phyloP scores from a whole-genome alignment of 148 eudicot genomes.

The Spergularia bocconei region DNA sequence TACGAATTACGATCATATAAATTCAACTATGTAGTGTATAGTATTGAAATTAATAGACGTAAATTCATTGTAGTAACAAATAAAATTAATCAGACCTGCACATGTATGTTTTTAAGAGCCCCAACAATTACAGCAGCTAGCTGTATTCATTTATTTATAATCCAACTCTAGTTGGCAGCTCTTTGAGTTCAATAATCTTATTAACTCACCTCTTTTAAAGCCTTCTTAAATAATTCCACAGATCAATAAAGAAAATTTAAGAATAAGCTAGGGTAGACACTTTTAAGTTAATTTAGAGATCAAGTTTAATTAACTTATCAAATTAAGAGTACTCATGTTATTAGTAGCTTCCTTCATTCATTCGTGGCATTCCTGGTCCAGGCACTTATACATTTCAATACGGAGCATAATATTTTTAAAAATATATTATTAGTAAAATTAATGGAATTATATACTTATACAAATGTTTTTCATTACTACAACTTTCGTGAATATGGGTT shows the following conservation, averaged over 20 bases:
- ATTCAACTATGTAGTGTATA: background rate
- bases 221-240: background rate
- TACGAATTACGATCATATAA: too few relatives aligned
- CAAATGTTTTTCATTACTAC: too few relatives aligned
- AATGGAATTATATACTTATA: too few relatives aligned
- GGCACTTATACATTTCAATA: too few relatives aligned
- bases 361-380: too few relatives aligned
- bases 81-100: background rate
- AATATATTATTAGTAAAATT: too few relatives aligned
- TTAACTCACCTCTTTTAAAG: background rate
- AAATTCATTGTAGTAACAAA: background rate
- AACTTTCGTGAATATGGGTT: too few relatives aligned
- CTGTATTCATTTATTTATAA: conserved; percentile 12
- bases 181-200: background rate
- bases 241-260: background rate
- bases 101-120: conserved; percentile 18
- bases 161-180: background rate
- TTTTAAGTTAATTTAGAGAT: too few relatives aligned
- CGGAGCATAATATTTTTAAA: too few relatives aligned
- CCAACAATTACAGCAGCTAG: conserved; percentile 18
- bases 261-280: background rate
- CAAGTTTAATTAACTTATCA: too few relatives aligned
- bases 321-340: too few relatives aligned
- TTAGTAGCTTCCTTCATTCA: too few relatives aligned
- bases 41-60: background rate